Evolutionary conservation across 495 filamentous ascomycete genomes (phyloP).

Genomic region (Astrothelium subdiscretum): DNA sequence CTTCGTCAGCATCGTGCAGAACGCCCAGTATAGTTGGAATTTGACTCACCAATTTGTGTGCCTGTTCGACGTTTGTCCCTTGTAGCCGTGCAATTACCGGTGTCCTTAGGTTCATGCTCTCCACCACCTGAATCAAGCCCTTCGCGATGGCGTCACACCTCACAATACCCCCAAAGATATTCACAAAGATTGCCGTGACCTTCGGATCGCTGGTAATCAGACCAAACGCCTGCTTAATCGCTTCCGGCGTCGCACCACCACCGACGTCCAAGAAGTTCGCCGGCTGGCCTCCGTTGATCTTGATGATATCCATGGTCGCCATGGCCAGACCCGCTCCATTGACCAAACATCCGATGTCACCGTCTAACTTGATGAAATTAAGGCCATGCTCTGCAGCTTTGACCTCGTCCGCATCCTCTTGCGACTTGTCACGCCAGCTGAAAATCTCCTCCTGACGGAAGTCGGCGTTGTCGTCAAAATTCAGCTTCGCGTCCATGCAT

Average conservation of each 20-base stretch:
- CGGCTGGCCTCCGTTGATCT: slow-evolving; percentile 90
- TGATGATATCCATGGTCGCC: slow-evolving; percentile 99
- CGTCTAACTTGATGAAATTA: slow-evolving; percentile 99
- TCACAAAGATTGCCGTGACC: slow-evolving; percentile 97
- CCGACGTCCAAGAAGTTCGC: slow-evolving; percentile 99
- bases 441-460: slow-evolving; percentile 97
- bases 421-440: slow-evolving; percentile 79
- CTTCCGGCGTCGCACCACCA: slow-evolving; percentile 89
- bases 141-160: slow-evolving; percentile 96
- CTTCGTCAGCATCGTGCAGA: slow-evolving; percentile 1
- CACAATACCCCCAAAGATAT: slow-evolving; percentile 99
- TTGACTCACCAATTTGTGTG: slow-evolving; percentile 62
- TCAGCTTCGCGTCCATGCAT: slow-evolving; percentile 97
- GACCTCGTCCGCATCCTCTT: slow-evolving; percentile 96
- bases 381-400: slow-evolving; percentile 85
- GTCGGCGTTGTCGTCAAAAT: slow-evolving; percentile 96
- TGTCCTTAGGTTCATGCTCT: slow-evolving; percentile 86
- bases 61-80: slow-evolving; percentile 98
- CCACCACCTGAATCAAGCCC: slow-evolving; percentile 85
- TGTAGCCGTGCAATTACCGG: slow-evolving; percentile 94
- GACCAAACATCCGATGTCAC: slow-evolving; percentile 97
- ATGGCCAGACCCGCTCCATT: slow-evolving; percentile 98
- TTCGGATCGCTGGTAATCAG: slow-evolving; percentile 97
- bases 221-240: slow-evolving; percentile 94
- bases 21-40: not conserved